phyloP scores from a whole-genome alignment of 768 basidiomycete genomes.

The Suillus subalutaceus region DNA sequence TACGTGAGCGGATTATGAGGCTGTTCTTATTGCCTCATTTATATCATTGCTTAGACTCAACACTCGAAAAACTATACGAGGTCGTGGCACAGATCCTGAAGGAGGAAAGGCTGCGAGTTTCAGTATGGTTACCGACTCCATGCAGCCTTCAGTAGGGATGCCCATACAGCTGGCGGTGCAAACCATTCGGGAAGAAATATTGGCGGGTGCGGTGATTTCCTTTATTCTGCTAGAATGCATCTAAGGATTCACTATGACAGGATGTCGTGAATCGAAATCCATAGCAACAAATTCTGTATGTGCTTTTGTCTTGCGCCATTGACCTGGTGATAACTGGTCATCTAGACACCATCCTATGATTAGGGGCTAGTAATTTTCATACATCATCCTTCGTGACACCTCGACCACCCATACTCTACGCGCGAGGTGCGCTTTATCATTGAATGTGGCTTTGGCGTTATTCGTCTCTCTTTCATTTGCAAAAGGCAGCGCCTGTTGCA shows the following conservation, averaged over 20 bases:
- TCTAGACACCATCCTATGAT: not conserved
- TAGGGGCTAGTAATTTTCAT: not conserved
- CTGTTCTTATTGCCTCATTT: not conserved
- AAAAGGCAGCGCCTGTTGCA: not conserved
- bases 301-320: too few species aligned
- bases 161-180: slow-evolving; percentile 10
- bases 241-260: not conserved
- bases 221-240: not conserved
- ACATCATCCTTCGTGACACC: not conserved
- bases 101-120: slow-evolving; percentile 27
- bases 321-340: not conserved
- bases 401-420: not conserved
- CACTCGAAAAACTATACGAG: slow-evolving; percentile 56
- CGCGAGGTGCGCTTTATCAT: not conserved
- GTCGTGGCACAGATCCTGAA: slow-evolving; percentile 55
- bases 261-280: not conserved
- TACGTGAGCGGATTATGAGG: slow-evolving; percentile 44
- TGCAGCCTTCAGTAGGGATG: slow-evolving; percentile 5
- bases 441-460: not conserved
- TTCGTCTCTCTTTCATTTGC: not conserved
- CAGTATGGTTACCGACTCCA: slow-evolving; percentile 25
- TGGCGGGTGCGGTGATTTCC: not conserved
- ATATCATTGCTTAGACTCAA: slow-evolving; percentile 49
- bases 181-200: not conserved
- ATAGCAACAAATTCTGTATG: not conserved